Conservation (phyloP, 768 basidiomycete species). For the Pulveroboletus sp. region DNA sequence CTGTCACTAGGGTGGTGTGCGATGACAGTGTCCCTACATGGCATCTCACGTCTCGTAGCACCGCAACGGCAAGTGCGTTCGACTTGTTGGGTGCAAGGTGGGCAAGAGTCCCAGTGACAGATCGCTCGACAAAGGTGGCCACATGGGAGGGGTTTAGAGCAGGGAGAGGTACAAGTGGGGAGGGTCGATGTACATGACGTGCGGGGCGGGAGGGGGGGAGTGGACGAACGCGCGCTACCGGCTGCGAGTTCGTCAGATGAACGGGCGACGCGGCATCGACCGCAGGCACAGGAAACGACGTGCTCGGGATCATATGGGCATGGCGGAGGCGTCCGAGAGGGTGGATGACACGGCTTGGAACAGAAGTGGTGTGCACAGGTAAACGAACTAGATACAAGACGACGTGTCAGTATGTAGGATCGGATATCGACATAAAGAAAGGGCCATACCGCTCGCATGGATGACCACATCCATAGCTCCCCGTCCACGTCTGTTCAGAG, state of each 20-base stretch:
- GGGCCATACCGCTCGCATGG: slow-evolving; percentile 51
- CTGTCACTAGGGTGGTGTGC: slow-evolving; percentile 5
- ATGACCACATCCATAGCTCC: slow-evolving; percentile 55
- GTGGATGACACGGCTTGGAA: slow-evolving; percentile 71
- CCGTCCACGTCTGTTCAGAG: slow-evolving; percentile 55
- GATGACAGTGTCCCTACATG: slow-evolving; percentile 39
- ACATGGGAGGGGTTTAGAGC: slow-evolving; percentile 66
- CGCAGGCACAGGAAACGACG: slow-evolving; percentile 80
- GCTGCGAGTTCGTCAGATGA: slow-evolving; percentile 31
- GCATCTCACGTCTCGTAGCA: slow-evolving; percentile 45
- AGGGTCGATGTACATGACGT: slow-evolving; percentile 66
- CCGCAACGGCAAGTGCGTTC: slow-evolving; percentile 87
- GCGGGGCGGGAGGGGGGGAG: slow-evolving; percentile 35
- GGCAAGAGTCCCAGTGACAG: slow-evolving; percentile 80
- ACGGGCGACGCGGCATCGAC: slow-evolving; percentile 40
- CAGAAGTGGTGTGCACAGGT: slow-evolving; percentile 80
- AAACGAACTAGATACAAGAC: slow-evolving; percentile 41
- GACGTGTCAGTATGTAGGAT: not conserved
- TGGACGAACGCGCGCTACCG: not conserved
- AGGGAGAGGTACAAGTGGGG: slow-evolving; percentile 70
- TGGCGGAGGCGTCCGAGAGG: slow-evolving; percentile 46
- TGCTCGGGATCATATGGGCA: slow-evolving; percentile 73
- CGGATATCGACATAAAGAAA: not conserved
- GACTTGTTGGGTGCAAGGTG: slow-evolving; percentile 68
- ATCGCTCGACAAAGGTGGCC: slow-evolving; percentile 62